Conservation (phyloP, 148 eudicot species). For the Fagopyrum tataricum region DNA sequence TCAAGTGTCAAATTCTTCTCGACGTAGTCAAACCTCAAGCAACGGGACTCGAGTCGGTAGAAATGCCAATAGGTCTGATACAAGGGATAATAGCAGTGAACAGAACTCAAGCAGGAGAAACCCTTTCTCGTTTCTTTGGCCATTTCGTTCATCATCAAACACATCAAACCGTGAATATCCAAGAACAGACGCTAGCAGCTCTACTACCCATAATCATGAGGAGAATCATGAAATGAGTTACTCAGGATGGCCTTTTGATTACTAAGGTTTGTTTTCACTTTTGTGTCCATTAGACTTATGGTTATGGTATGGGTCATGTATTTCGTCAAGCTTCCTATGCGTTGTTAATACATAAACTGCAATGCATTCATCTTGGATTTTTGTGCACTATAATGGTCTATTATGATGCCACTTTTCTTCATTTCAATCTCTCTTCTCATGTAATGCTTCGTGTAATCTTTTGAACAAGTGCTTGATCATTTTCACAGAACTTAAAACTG, state of each 20-base stretch:
- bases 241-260: slow-evolving; percentile 62
- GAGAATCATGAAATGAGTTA: slow-evolving; percentile 46
- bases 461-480: not conserved
- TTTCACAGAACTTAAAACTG: not conserved
- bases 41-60: slow-evolving; percentile 19
- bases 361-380: not conserved
- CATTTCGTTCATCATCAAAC: slow-evolving; percentile 54
- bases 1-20: slow-evolving; percentile 32
- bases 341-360: slow-evolving; percentile 1
- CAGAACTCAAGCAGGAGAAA: slow-evolving; percentile 55
- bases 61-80: slow-evolving; percentile 9
- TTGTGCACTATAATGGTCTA: slow-evolving; percentile 7
- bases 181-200: slow-evolving; percentile 34
- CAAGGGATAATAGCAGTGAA: slow-evolving; percentile 28
- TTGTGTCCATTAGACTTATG: slow-evolving; percentile 8
- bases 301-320: not conserved
- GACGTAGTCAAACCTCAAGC: slow-evolving; percentile 22
- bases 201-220: slow-evolving; percentile 25
- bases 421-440: not conserved
- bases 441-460: not conserved
- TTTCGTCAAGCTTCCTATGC: not conserved
- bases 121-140: slow-evolving; percentile 67
- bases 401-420: slow-evolving; percentile 1
- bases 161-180: slow-evolving; percentile 26
- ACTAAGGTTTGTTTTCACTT: slow-evolving; percentile 24